Base-by-base conservation (phyloP, 768 basidiomycete genomes). In the Serendipita vermifera region DNA sequence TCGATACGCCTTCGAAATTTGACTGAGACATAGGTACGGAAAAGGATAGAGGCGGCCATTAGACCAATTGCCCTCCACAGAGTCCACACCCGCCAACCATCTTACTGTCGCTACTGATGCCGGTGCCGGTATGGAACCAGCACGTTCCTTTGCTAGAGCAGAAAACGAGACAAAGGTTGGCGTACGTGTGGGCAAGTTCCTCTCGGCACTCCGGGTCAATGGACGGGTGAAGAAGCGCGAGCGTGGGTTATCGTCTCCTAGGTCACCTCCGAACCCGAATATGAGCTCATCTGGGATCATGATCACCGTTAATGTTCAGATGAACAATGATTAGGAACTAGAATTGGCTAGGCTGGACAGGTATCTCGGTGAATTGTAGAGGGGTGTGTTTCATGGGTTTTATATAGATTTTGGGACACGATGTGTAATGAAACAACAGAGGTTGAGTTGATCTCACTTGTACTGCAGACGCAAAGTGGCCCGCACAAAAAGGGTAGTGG, bases 321-420 rank as follows among this genome's bases (percentile, higher is more conserved):
- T 20, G 17, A n/a, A 41, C 39, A 41, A 41, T 17, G 26, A 7
- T 41, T n/a, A 41, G 15, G 15, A 7, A 7, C 5, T 6, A 41
- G 15, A 41, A 26, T 41, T 41, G 15, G 39, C 15, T 17, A 41
- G 17, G 26, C 17, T 41, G 39, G 26, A 9, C 17, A 41, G 26
- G 5, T 20, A n/a, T 7, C 17, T 9, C 7, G 39, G 26, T 17
- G 15, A n/a, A 41, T 20, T 41, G 17, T 9, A 26, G 5, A 17
- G 15, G 17, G n/a, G n/a, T n/a, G 39, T 6, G 15, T 6, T 6
- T 41, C 5, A 7, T n/a, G 17, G 39, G 17, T n/a, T 7, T 20
- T n/a, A 41, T 41, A 41, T 41, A 38, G 14, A 13, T 41, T 41
- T 41, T 41, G 39, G 39, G 36, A n/a, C n/a, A n/a, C n/a, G n/a